A percentile compares a stretch with the other conserved stretches of the same genome.
Conservation (phyloP, 2,329 filamentous ascomycete genomes). For the Nigrospora sphaerica region DNA sequence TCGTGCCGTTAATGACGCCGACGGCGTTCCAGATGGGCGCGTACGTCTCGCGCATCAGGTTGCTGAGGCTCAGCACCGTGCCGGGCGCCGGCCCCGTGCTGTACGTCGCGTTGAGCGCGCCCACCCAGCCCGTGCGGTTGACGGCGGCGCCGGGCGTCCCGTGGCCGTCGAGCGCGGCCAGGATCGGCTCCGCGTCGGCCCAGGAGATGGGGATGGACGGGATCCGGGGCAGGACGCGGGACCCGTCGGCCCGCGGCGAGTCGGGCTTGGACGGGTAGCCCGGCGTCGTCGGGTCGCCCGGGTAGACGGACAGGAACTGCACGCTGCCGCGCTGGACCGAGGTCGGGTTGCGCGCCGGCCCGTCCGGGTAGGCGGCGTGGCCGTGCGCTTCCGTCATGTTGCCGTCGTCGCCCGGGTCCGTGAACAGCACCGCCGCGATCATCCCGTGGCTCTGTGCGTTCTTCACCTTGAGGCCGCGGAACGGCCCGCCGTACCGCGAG, state of each 20-base stretch:
- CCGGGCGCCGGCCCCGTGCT: conserved; percentile 40
- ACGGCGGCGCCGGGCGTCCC: conserved; percentile 63
- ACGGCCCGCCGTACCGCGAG: conserved; percentile 68
- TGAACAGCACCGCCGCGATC: conserved; percentile 65
- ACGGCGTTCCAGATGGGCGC: conserved; percentile 74
- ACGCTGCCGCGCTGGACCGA: conserved; percentile 74
- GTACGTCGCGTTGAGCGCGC: conserved; percentile 37
- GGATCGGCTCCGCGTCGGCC: conserved; percentile 64
- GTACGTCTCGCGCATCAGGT: conserved; percentile 62
- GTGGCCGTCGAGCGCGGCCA: conserved; percentile 71
- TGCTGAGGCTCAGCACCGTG: conserved; percentile 57
- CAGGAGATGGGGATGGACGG: conserved; percentile 80
- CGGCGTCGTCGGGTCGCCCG: conserved; percentile 69
- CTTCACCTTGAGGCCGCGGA: conserved; percentile 78
- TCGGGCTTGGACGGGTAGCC: conserved; percentile 75
- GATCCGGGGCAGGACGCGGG: conserved; percentile 61
- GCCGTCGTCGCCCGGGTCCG: conserved; percentile 70
- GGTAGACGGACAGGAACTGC: conserved; percentile 57
- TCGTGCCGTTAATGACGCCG: conserved; percentile 70
- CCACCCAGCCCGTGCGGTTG: conserved; percentile 51
- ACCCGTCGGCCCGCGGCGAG: conserved; percentile 55
- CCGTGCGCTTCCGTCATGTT: conserved; percentile 69
- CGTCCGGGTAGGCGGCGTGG: conserved; percentile 64
- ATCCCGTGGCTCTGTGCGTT: conserved; percentile 73
- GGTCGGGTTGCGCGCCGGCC: conserved; percentile 69